Evolutionary conservation across 1,139 yeast species (phyloP).

Genomic region (Magnusiomyces clavatus): DNA sequence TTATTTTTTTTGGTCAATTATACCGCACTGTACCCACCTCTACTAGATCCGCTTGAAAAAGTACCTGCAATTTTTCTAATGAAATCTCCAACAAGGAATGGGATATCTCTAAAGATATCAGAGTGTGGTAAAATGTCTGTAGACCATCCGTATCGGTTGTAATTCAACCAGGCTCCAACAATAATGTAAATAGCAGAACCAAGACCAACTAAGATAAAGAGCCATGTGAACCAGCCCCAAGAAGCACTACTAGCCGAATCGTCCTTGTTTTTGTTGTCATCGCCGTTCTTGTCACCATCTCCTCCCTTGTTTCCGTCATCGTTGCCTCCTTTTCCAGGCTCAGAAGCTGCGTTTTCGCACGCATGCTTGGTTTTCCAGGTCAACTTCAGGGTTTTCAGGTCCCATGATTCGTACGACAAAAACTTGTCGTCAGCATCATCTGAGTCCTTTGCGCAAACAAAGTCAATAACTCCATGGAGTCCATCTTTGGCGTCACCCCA

Average conservation of each 20-base stretch:
- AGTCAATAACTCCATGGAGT: conserved; percentile 45
- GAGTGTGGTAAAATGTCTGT: conserved; percentile 39
- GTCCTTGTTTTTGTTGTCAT: conserved; percentile 4
- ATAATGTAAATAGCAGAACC: conserved; percentile 64
- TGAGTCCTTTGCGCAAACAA: conserved; percentile 43
- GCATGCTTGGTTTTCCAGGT: conserved; percentile 37
- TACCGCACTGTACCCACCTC: conserved; percentile 92
- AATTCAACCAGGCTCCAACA: conserved; percentile 72
- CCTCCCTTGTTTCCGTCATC: conserved; percentile 10
- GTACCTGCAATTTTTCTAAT: conserved; percentile 60
- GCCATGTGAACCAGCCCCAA: conserved; percentile 34
- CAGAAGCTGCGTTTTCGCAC: conserved; percentile 1
- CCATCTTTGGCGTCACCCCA: conserved; percentile 56
- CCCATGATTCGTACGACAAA: conserved; percentile 30
- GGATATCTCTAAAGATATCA: conserved; percentile 59
- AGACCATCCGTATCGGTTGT: conserved; percentile 32
- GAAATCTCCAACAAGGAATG: conserved; percentile 73
- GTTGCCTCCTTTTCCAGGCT: conserved; percentile 8
- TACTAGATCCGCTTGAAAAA: conserved; percentile 63
- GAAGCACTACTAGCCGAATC: conserved; percentile 11
- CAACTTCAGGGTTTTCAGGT: conserved; percentile 27
- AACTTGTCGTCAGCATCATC: conserved; percentile 31
- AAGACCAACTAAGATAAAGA: conserved; percentile 46
- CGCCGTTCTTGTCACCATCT: conserved; percentile 26
- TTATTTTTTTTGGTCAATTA: conserved; percentile 27